Percentiles rank a stretch among this genome's conserved stretches.
Conservation (phyloP, 2,329 filamentous ascomycete genomes). For the Aspergillus versicolor region DNA sequence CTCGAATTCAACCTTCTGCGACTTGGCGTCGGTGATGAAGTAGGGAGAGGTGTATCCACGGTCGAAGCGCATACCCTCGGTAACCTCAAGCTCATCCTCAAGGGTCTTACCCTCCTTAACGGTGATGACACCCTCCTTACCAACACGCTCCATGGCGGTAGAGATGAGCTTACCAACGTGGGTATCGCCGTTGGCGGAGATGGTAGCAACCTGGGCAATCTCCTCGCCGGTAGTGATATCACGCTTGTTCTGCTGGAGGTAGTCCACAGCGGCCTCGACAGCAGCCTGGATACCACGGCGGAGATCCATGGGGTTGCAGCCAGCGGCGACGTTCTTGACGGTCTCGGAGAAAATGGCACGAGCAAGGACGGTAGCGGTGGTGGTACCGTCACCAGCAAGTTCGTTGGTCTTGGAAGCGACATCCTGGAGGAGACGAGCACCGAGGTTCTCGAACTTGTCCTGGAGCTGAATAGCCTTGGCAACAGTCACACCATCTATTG, state of each 20-base stretch:
- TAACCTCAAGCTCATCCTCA: slow-evolving; percentile 95
- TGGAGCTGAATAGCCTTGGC: slow-evolving; percentile 87
- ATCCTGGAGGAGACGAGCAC: slow-evolving; percentile 93
- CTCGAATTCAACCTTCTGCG: slow-evolving; percentile 99
- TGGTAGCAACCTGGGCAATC: slow-evolving; percentile 97
- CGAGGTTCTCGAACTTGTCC: slow-evolving; percentile 99
- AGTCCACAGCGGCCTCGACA: slow-evolving; percentile 91
- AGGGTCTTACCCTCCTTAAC: slow-evolving; percentile 99
- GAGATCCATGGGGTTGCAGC: slow-evolving; percentile 99
- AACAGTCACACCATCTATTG: slow-evolving; percentile 78
- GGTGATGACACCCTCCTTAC: slow-evolving; percentile 99
- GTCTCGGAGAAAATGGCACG: slow-evolving; percentile 99
- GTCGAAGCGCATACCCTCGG: slow-evolving; percentile 99
- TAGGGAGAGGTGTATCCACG: slow-evolving; percentile 97
- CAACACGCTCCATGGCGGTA: slow-evolving; percentile 99
- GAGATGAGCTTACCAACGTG: slow-evolving; percentile 96
- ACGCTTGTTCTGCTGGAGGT: slow-evolving; percentile 91
- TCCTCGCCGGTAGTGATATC: slow-evolving; percentile 97
- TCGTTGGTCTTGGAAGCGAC: slow-evolving; percentile 99
- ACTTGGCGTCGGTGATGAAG: slow-evolving; percentile 99
- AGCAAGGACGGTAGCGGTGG: slow-evolving; percentile 93
- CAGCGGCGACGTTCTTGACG: slow-evolving; percentile 98
- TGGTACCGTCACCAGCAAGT: slow-evolving; percentile 96
- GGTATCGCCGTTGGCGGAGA: slow-evolving; percentile 93
- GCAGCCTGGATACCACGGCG: slow-evolving; percentile 95